These are phyloP conservation scores for Kondoa malvinella DNA, from an alignment of 768 basidiomycete genomes.

Conservation along the genomic window DNA sequence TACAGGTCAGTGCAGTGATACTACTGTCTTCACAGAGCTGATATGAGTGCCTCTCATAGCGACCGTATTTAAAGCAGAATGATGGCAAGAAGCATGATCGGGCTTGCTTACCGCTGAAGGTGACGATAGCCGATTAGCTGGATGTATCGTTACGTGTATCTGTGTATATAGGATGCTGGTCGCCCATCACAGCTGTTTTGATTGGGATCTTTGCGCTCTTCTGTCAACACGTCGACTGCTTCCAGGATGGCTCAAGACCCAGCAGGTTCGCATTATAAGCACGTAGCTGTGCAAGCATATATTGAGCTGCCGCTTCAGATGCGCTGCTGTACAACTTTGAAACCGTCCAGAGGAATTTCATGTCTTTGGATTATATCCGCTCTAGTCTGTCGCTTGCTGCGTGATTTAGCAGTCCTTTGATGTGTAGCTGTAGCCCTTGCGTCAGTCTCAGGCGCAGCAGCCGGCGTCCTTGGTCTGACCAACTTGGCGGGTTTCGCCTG, in stretches of 20 bases:
- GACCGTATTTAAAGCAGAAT: neutral
- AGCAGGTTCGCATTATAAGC: neutral
- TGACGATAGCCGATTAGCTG: too few relatives aligned
- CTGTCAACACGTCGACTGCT: neutral
- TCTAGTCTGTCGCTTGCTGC: neutral
- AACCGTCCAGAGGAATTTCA: neutral
- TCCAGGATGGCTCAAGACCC: neutral
- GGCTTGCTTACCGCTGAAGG: neutral
- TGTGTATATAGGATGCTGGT: too few relatives aligned
- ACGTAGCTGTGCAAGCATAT: too few relatives aligned
- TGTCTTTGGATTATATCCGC: neutral
- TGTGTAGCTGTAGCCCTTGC: neutral
- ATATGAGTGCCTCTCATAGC: too few relatives aligned
- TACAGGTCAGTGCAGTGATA: too few relatives aligned
- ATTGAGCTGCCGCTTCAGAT: neutral
- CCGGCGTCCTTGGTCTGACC: neutral
- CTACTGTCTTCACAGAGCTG: too few relatives aligned
- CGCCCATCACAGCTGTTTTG: too few relatives aligned
- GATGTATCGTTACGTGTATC: too few relatives aligned
- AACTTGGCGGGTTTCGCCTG: neutral
- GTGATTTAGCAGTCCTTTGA: neutral
- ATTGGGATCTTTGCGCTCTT: too few relatives aligned
- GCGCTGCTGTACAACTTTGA: neutral
- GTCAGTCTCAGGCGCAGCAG: slow-evolving; percentile 1
- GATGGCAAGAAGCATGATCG: neutral